Percentiles rank a stretch among this genome's conserved stretches.
Evolutionary conservation across 164 flowering plant genomes (phyloP).

Genomic region (Santalum album): DNA sequence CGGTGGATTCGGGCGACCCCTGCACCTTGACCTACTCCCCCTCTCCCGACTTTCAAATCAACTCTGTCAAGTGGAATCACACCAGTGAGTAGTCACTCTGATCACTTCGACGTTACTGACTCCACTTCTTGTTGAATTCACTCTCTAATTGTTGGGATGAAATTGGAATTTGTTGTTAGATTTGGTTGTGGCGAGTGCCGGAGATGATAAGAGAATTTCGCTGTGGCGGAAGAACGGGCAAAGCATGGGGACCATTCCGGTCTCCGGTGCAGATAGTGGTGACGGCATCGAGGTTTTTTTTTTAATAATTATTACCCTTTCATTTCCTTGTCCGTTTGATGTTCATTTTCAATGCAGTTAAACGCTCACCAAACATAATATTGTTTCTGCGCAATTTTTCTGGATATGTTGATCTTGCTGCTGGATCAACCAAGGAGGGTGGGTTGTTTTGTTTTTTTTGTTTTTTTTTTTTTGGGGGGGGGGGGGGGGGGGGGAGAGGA

Average conservation of each 20-base stretch:
- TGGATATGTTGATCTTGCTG: too few relatives aligned
- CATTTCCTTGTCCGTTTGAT: neutral
- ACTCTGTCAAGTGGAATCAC: slow-evolving; percentile 97
- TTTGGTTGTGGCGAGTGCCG: slow-evolving; percentile 96
- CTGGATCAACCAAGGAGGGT: too few relatives aligned
- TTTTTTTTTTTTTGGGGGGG: too few relatives aligned
- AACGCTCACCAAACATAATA: too few relatives aligned
- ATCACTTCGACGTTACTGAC: neutral
- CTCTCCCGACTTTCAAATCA: slow-evolving; percentile 63
- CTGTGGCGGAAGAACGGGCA: slow-evolving; percentile 87
- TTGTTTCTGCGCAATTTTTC: too few relatives aligned
- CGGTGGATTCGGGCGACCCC: slow-evolving; percentile 70
- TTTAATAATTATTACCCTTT: neutral
- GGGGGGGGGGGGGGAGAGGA: too few relatives aligned
- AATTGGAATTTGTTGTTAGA: slow-evolving; percentile 35
- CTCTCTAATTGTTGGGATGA: neutral
- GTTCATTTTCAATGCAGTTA: too few relatives aligned
- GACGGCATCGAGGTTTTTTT: slow-evolving; percentile 63
- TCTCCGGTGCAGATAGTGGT: slow-evolving; percentile 50
- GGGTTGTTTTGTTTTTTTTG: too few relatives aligned
- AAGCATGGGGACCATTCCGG: slow-evolving; percentile 75
- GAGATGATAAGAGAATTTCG: slow-evolving; percentile 79
- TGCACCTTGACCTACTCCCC: slow-evolving; percentile 76
- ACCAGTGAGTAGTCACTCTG: slow-evolving; percentile 49
- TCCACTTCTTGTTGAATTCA: neutral